Evolutionary conservation across 1,284 basidiomycete genomes (phyloP).

Genomic region (Fomitiporia mediterranea): DNA sequence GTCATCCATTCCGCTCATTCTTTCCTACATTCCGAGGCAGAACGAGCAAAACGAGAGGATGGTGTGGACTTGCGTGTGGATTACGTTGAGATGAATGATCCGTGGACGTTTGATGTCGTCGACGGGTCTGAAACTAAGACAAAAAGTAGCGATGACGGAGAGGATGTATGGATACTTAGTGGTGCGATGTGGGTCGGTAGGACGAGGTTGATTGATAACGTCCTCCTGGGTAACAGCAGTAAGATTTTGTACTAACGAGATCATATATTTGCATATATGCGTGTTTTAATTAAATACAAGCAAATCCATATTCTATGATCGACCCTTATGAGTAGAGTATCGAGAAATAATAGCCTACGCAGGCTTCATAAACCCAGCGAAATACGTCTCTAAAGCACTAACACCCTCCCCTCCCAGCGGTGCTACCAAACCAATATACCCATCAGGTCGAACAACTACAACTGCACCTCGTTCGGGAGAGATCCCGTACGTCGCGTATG

Average conservation of each 20-base stretch:
- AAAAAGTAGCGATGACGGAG: conserved; percentile 25
- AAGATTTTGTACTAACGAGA: conserved; percentile 22
- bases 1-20: conserved; percentile 45
- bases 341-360: neutral
- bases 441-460: conserved; percentile 69
- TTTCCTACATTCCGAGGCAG: conserved; percentile 34
- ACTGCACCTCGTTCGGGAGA: conserved; percentile 53
- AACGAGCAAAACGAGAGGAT: conserved; percentile 30
- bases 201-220: conserved; percentile 92
- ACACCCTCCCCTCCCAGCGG: conserved; percentile 40
- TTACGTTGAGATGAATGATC: conserved; percentile 88
- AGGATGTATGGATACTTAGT: conserved; percentile 68
- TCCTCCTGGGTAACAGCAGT: conserved; percentile 62
- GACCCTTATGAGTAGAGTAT: neutral
- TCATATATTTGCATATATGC: too few species aligned
- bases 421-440: conserved; percentile 60
- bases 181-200: conserved; percentile 86
- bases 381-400: conserved; percentile 45
- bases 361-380: conserved; percentile 37
- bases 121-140: conserved; percentile 28
- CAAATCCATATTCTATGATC: neutral
- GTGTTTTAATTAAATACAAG: neutral
- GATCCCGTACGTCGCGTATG: conserved; percentile 57
- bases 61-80: conserved; percentile 65
- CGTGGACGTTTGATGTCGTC: conserved; percentile 66